A percentile compares a stretch with the other conserved stretches of the same genome.
These are phyloP conservation scores for Candida chauliodis DNA, from an alignment of 805 yeast genomes.

Conservation along the genomic window DNA sequence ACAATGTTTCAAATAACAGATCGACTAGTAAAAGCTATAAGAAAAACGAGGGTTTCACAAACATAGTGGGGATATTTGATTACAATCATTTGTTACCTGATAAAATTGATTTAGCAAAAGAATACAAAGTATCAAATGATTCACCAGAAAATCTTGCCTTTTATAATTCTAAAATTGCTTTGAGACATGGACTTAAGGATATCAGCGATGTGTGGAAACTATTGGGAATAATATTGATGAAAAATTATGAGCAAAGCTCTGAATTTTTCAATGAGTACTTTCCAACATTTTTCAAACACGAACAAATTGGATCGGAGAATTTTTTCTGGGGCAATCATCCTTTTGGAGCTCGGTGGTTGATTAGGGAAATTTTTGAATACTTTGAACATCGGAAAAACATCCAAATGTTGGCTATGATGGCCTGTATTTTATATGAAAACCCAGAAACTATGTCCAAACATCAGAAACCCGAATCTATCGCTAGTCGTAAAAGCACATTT, in stretches of 20 bases:
- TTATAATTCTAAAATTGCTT: conserved; percentile 71
- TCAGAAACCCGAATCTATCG: not conserved
- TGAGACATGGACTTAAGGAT: conserved; percentile 54
- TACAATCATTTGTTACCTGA: conserved; percentile 72
- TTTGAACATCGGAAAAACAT: conserved; percentile 64
- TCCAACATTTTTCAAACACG: not conserved
- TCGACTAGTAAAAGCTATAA: conserved; percentile 35
- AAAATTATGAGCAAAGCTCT: conserved; percentile 21
- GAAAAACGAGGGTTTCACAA: conserved; percentile 30
- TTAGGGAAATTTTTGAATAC: conserved; percentile 56
- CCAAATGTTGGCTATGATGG: conserved; percentile 88
- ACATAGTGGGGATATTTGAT: conserved; percentile 62
- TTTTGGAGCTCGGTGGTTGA: conserved; percentile 65
- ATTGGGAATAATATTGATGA: conserved; percentile 44
- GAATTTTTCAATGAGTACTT: conserved; percentile 1
- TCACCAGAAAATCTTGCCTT: conserved; percentile 61
- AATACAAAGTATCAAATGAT: conserved; percentile 61
- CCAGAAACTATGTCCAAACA: conserved; percentile 10
- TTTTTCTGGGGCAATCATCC: conserved; percentile 79
- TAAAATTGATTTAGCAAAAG: conserved; percentile 64
- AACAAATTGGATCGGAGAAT: conserved; percentile 7
- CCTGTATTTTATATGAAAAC: conserved; percentile 63
- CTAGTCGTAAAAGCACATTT: not conserved
- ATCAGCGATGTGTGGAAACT: conserved; percentile 76
- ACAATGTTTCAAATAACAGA: conserved; percentile 30